phyloP scores from a whole-genome alignment of 768 basidiomycete genomes.

The Tulasnella sp. region DNA sequence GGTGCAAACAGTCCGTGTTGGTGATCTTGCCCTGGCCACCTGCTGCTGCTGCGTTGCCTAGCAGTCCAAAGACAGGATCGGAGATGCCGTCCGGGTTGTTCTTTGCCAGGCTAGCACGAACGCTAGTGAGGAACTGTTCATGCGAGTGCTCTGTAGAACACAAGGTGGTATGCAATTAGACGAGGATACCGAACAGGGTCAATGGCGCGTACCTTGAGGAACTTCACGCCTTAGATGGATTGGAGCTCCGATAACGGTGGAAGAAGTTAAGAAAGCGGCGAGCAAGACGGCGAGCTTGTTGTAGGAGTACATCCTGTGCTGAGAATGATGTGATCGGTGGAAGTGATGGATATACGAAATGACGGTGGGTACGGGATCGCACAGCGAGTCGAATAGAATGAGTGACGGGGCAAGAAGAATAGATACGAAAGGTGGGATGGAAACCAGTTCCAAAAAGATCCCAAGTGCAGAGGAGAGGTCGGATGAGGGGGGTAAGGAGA shows the following conservation, averaged over 20 bases:
- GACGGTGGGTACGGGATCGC: background rate
- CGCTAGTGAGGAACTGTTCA: conserved; percentile 43
- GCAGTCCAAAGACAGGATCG: conserved; percentile 51
- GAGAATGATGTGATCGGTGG: background rate
- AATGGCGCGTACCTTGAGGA: conserved; percentile 42
- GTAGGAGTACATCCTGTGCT: conserved; percentile 28
- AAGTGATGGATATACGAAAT: background rate
- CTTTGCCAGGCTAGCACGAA: conserved; percentile 36
- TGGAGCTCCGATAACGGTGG: conserved; percentile 27
- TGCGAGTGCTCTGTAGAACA: conserved; percentile 48
- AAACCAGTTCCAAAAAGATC: conserved; percentile 15
- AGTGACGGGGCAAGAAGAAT: background rate
- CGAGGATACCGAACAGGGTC: background rate
- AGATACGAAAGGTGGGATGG: background rate
- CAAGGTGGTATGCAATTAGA: conserved; percentile 2
- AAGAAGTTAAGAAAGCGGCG: conserved; percentile 30
- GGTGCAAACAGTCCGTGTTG: conserved; percentile 52
- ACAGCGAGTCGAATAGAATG: background rate
- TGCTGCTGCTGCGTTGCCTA: conserved; percentile 55
- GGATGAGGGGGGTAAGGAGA: no score
- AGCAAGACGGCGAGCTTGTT: conserved; percentile 30
- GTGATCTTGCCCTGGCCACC: conserved; percentile 44
- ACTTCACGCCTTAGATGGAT: conserved; percentile 47
- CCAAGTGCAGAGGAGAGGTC: background rate
- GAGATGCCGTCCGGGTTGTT: conserved; percentile 51